A percentile compares a stretch with the other conserved stretches of the same genome.
phyloP scores from a whole-genome alignment of 768 basidiomycete species.

The Russula abietina region DNA sequence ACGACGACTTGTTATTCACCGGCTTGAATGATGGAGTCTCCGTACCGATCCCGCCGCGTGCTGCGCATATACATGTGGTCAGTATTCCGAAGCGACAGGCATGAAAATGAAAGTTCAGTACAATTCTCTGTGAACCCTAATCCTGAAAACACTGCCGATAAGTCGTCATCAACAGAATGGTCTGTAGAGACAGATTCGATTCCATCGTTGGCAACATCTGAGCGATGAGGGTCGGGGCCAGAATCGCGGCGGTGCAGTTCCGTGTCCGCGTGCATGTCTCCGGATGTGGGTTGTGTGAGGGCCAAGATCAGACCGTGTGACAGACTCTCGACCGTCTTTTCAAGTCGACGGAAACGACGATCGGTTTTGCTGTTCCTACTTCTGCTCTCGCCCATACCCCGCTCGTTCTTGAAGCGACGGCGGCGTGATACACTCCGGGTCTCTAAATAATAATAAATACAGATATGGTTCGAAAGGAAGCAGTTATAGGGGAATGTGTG shows the following conservation, averaged over 20 bases:
- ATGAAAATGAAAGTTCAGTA: background rate
- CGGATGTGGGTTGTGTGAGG: background rate
- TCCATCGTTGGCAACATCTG: background rate
- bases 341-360: background rate
- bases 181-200: background rate
- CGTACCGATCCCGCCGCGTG: background rate
- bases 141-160: background rate
- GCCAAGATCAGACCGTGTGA: slow-evolving; percentile 9
- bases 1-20: background rate
- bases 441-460: background rate
- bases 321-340: slow-evolving; percentile 9
- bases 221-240: no score
- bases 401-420: background rate
- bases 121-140: background rate
- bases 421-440: background rate
- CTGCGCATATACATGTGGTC: background rate
- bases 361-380: background rate
- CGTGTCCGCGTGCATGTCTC: background rate
- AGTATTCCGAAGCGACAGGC: background rate
- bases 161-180: background rate
- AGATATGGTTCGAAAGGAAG: background rate
- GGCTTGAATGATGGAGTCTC: background rate
- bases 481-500: background rate
- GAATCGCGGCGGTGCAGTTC: background rate
- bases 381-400: background rate